A percentile compares a stretch with the other conserved stretches of the same genome.
phyloP scores from a whole-genome alignment of 202 grass and related monocot genomes.

The Dendrocalamus latiflorus region DNA sequence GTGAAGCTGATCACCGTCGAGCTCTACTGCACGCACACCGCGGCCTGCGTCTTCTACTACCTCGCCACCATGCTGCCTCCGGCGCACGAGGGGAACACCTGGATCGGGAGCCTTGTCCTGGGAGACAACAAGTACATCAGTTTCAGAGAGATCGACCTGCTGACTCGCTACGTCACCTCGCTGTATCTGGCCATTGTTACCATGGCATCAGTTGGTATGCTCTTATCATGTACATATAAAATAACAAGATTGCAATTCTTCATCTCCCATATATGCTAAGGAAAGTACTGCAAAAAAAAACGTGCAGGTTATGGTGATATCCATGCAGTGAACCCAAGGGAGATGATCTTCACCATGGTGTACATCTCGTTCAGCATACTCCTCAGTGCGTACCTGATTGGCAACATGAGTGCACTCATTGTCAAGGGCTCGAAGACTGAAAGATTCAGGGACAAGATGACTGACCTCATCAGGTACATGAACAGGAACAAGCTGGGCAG shows the following conservation, averaged over 20 bases:
- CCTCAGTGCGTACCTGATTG: slow-evolving; percentile 76
- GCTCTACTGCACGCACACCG: slow-evolving; percentile 85
- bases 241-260: neutral
- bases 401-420: slow-evolving; percentile 94
- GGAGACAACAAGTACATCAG: slow-evolving; percentile 60
- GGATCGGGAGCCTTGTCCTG: slow-evolving; percentile 78
- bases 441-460: slow-evolving; percentile 90
- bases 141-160: slow-evolving; percentile 79
- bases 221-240: too few relatives aligned
- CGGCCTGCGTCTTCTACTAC: slow-evolving; percentile 91
- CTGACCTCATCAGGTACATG: slow-evolving; percentile 91
- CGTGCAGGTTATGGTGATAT: slow-evolving; percentile 74
- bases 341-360: slow-evolving; percentile 71
- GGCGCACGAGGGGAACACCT: slow-evolving; percentile 54
- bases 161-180: slow-evolving; percentile 79
- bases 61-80: slow-evolving; percentile 76
- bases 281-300: neutral
- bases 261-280: neutral
- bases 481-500: slow-evolving; percentile 76
- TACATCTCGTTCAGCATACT: slow-evolving; percentile 80
- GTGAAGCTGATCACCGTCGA: slow-evolving; percentile 89
- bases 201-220: slow-evolving; percentile 76
- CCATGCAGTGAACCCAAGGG: slow-evolving; percentile 69
- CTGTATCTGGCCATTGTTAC: slow-evolving; percentile 84
- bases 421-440: slow-evolving; percentile 84